Percentiles rank a stretch among this genome's conserved stretches.
Evolutionary conservation across 1,284 basidiomycete genomes (phyloP).

Genomic region (Kwoniella shivajii): DNA sequence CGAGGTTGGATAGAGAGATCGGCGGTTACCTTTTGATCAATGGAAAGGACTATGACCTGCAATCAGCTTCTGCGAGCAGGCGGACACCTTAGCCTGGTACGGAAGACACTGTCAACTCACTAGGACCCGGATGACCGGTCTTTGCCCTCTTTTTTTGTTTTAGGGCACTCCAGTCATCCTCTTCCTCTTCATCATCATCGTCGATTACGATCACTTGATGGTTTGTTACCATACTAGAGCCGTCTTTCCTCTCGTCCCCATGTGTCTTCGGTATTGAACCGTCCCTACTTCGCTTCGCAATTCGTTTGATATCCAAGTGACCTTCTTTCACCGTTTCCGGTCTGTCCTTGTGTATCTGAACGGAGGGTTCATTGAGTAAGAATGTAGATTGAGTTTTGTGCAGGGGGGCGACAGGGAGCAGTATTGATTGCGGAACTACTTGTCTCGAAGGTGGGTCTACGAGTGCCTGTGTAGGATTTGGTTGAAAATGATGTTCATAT

Average conservation of each 20-base stretch:
- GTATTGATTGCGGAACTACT: too few relatives aligned
- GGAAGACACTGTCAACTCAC: neutral
- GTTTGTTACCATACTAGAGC: neutral
- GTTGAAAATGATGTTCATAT: neutral
- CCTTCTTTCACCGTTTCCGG: neutral
- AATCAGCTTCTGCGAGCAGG: neutral
- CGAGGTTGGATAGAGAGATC: neutral
- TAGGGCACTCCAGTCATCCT: neutral
- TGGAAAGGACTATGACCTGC: neutral
- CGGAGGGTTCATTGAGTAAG: too few relatives aligned
- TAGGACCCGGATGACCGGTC: too few relatives aligned
- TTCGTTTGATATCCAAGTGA: neutral
- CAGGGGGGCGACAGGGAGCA: neutral
- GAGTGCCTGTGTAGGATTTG: neutral
- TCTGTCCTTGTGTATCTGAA: too few relatives aligned
- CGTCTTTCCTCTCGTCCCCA: neutral
- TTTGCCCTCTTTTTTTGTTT: neutral
- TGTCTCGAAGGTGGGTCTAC: neutral
- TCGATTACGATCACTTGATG: neutral
- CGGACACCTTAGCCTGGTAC: neutral
- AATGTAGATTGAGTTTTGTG: neutral
- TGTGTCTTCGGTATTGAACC: neutral
- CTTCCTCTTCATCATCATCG: neutral
- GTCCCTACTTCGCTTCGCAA: neutral
- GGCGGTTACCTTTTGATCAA: neutral